These are phyloP conservation scores for Scleroderma citrinum DNA, from an alignment of 768 basidiomycete species.

Conservation along the genomic window DNA sequence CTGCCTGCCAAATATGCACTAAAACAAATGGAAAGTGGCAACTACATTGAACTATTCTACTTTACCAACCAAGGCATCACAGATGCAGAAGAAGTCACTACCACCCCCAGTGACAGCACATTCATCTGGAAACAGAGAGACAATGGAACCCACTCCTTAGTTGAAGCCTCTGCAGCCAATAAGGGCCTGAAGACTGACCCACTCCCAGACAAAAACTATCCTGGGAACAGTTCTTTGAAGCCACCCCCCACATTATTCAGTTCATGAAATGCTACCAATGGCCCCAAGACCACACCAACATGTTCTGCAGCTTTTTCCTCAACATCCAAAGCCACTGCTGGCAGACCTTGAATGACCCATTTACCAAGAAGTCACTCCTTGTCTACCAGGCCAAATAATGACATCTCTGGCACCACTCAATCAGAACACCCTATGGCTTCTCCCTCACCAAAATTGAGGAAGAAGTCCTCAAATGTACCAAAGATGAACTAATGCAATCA, in stretches of 20 bases:
- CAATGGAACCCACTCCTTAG: background rate
- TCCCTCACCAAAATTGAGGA: background rate
- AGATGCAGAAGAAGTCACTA: background rate
- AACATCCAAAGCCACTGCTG: conserved; percentile 4
- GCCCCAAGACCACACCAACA: conserved; percentile 2
- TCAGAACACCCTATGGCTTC: background rate
- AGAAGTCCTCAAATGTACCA: background rate
- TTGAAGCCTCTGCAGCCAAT: background rate
- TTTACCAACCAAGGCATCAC: conserved; percentile 5
- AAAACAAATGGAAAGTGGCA: background rate
- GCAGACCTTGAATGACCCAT: conserved; percentile 2
- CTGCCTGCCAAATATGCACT: background rate
- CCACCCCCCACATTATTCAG: conserved; percentile 6
- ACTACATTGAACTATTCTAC: background rate
- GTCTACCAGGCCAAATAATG: conserved; percentile 12
- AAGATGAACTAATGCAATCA: background rate
- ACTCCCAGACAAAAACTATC: background rate
- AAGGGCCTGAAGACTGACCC: background rate
- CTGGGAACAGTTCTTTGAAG: conserved; percentile 1
- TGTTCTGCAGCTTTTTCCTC: conserved; percentile 9
- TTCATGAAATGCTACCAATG: conserved; percentile 7
- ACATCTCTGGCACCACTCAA: conserved; percentile 1
- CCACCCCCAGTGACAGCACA: background rate
- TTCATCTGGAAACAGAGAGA: background rate
- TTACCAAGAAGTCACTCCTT: conserved; percentile 6